Evolutionary conservation across 2,329 filamentous ascomycete species (phyloP).

Genomic region (Didymella keratinophila): DNA sequence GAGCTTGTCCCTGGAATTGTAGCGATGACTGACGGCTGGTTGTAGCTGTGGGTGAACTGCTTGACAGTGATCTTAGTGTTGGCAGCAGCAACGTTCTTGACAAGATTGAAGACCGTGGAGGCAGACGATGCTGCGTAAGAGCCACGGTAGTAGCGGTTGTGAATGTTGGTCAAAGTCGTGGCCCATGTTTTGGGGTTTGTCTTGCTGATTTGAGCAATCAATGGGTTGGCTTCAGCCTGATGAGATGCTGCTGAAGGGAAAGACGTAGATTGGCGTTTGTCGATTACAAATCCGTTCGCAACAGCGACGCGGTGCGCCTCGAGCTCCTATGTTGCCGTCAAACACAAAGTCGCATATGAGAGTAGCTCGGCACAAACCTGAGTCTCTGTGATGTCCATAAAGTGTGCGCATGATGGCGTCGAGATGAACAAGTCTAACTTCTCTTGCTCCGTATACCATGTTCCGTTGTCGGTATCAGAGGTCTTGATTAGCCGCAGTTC

Average conservation of each 20-base stretch:
- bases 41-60: conserved; percentile 87
- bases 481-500: conserved; percentile 23
- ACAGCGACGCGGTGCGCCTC: conserved; percentile 21
- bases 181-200: conserved; percentile 25
- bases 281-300: conserved; percentile 17
- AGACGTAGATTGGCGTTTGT: conserved; percentile 22
- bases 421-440: conserved; percentile 23
- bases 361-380: conserved; percentile 3
- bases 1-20: conserved; percentile 83
- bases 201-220: conserved; percentile 26
- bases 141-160: conserved; percentile 29
- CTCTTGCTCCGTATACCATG: conserved; percentile 24
- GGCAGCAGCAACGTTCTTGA: conserved; percentile 73
- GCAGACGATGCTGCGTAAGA: conserved; percentile 75
- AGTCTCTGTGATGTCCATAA: conserved; percentile 24
- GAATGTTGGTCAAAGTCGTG: conserved; percentile 24
- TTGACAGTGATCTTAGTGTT: conserved; percentile 73
- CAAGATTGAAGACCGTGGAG: conserved; percentile 78
- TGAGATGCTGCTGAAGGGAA: conserved; percentile 23
- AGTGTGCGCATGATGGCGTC: conserved; percentile 21
- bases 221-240: conserved; percentile 17
- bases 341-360: background rate
- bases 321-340: conserved; percentile 12
- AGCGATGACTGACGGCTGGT: conserved; percentile 82
- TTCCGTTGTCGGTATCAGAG: conserved; percentile 20